Evolutionary conservation across 768 basidiomycete species (phyloP).

Genomic region (Scleroderma bovista): DNA sequence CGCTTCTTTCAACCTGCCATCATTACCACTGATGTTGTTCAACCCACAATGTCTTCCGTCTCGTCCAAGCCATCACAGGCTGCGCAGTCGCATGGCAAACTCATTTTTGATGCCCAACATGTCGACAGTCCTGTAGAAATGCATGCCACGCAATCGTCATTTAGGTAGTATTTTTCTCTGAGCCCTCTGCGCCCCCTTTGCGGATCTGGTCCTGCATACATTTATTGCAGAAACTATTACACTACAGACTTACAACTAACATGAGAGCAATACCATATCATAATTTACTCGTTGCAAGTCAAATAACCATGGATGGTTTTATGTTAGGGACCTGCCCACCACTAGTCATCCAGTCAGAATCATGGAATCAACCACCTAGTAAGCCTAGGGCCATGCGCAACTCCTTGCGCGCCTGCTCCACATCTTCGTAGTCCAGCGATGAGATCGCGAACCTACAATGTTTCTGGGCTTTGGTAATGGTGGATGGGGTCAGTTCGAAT

Average conservation of each 20-base stretch:
- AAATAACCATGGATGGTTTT: neutral
- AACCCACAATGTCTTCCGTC: constrained; percentile 11
- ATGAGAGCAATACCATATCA: neutral
- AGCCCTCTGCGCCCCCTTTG: too few species aligned
- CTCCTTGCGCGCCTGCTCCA: constrained; percentile 80
- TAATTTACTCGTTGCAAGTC: neutral
- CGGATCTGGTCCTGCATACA: too few species aligned
- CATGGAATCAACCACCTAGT: constrained; percentile 44
- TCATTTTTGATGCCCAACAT: constrained; percentile 15
- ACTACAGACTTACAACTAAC: neutral
- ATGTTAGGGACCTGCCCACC: neutral
- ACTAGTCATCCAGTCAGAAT: too few species aligned
- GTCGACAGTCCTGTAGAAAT: constrained; percentile 31
- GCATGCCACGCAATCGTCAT: constrained; percentile 9
- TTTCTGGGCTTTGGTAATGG: constrained; percentile 78
- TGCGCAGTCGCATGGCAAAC: constrained; percentile 8
- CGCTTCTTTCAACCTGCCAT: constrained; percentile 14
- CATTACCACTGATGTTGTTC: constrained; percentile 4
- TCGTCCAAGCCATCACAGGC: neutral
- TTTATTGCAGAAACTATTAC: too few species aligned
- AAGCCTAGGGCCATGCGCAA: constrained; percentile 67
- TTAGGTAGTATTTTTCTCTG: neutral
- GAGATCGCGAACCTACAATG: constrained; percentile 92
- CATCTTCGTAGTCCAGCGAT: constrained; percentile 94
- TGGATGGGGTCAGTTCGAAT: constrained; percentile 52